Evolutionary conservation across 208 protist genomes (phyloP), one percentile per base, ranked within the genome.

Genomic region (Vickermania spadyakhi): DNA sequence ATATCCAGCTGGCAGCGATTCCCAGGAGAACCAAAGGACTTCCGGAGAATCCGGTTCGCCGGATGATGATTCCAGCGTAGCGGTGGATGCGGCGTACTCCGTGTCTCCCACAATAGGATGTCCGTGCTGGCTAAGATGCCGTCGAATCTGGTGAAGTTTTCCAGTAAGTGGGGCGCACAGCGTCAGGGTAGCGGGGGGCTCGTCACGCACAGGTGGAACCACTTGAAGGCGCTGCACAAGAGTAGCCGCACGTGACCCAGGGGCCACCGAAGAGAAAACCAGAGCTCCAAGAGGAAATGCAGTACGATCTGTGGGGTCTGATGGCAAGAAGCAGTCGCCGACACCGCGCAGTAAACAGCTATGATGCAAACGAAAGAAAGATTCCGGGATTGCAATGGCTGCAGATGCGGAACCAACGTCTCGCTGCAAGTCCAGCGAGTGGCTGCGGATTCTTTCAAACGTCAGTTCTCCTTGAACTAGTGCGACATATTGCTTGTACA

Each of bases 91-190:
- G 11, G 50, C 21, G 3, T 36, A 55, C 59, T 21, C 57, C 11
- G 60, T 49, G 62, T 97, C 94, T 52, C 86, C 79, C n/a, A 82
- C 63, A 56, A 97, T 97, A 7, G 89, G 88, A 58, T 72, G 74
- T 5, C 85, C 84, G 13, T 89, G 70, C 21, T 66, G 56, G 56
- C 71, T 68, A 7, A 96, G 62, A 73, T 97, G 94, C 52, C 83
- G 58, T 5, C 94, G 81, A 30, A 97, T 94, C 58, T 97, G 94
- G 70, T 97, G 91, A 50, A 89, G 79, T 3, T 91, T 75, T 2
- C 94, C 94, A 2, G 94, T 96, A 49, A 95, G 77, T 21, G 94
- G 94, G 22, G 86, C 75, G 62, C 86, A 94, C 5, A 86, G 66
- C 22, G 95, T 58, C n/a, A 97, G 57, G 52, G 61, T 82, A 31